Percentiles rank a stretch among this genome's conserved stretches.
phyloP scores from a whole-genome alignment of 768 basidiomycete species.

The Lentinula aciculospora region DNA sequence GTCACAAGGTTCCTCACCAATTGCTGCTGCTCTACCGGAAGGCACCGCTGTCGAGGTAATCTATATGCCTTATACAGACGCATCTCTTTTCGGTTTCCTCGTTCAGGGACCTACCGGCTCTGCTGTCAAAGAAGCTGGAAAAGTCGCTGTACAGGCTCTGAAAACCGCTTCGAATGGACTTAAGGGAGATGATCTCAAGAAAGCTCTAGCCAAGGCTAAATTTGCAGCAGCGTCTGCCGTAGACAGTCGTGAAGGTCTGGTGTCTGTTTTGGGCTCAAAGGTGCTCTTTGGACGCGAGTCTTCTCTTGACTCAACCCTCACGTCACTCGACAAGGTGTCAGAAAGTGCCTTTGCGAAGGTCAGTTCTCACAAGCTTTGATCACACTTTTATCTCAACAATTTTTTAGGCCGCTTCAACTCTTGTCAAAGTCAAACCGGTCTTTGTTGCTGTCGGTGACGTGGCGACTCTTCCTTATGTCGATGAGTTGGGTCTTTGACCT shows the following conservation, averaged over 20 bases:
- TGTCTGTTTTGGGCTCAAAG: slow-evolving; percentile 57
- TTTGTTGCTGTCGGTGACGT: slow-evolving; percentile 84
- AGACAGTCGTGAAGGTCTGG: slow-evolving; percentile 67
- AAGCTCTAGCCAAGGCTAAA: slow-evolving; percentile 84
- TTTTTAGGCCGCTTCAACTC: slow-evolving; percentile 52
- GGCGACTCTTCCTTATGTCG: slow-evolving; percentile 70
- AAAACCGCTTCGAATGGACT: slow-evolving; percentile 57
- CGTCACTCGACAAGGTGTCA: slow-evolving; percentile 66
- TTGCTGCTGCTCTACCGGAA: slow-evolving; percentile 53
- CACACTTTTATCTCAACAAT: slow-evolving; percentile 2
- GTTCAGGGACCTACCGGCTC: slow-evolving; percentile 63
- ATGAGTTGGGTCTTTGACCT: slow-evolving; percentile 72
- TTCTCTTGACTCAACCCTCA: slow-evolving; percentile 57
- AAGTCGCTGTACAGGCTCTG: slow-evolving; percentile 62
- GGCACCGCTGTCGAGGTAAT: slow-evolving; percentile 65
- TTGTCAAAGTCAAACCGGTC: slow-evolving; percentile 77
- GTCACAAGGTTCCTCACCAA: slow-evolving; percentile 66
- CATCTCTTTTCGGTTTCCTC: slow-evolving; percentile 78
- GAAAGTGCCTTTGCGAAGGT: slow-evolving; percentile 70
- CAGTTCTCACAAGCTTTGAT: background rate
- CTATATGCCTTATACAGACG: slow-evolving; percentile 88
- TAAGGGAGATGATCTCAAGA: slow-evolving; percentile 66
- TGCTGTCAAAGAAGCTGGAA: slow-evolving; percentile 62
- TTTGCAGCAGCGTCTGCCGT: slow-evolving; percentile 67
- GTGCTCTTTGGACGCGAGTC: slow-evolving; percentile 53